Base-by-base conservation (phyloP, 2,329 filamentous ascomycete genomes). In the Aureobasidium namibiae region DNA sequence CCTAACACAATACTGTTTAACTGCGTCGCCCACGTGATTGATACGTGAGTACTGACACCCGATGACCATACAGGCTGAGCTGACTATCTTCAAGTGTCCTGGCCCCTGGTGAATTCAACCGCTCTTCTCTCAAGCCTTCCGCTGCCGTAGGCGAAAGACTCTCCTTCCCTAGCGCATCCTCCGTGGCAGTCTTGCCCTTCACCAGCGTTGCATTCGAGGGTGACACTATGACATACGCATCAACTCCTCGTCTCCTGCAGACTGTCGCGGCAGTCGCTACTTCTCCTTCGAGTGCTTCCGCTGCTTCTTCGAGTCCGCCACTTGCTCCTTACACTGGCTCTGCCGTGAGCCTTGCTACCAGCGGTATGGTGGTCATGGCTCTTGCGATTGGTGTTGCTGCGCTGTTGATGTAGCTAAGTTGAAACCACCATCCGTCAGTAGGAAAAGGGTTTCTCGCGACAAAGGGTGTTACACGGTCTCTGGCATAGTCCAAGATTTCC, bases 21-120 rank as follows among this genome's bases (percentile, higher is more conserved):
- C 62, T 82, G 82, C 26, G 81, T 85, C 1, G 69, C 82, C 3
- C 82, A 84, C 64, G 73, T 84, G 14, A 75, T 84, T 38, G 70
- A 68, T 59, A 75, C 36, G 58, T 60, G 23, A 54, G 58, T 24
- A 3, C 11, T 34, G 3, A 8, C 33, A 11, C 10, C 10, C 29
- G 10, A 31, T 8, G 10, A 3, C 4, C 5, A 16, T 21, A 26
- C 6, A 34, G 13, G 3, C 3, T 34, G 13, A 16, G n/a, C 41
- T 44, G 23, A 44, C 13, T 9, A 8, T 29, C 2, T 49, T 18
- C 1, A 29, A 60, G 50, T 42, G 60, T 61, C 14, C 48, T 61
- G 29, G 56, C 48, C 16, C 60, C 60, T 14, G 60, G 31, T 2
- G 31, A 56, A 1, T 56, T 56, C 16, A 16, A 56, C 21, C 39